These are phyloP conservation scores for Eucalyptus sp. DNA, from an alignment of 345 rosid species.

Conservation along the genomic window DNA sequence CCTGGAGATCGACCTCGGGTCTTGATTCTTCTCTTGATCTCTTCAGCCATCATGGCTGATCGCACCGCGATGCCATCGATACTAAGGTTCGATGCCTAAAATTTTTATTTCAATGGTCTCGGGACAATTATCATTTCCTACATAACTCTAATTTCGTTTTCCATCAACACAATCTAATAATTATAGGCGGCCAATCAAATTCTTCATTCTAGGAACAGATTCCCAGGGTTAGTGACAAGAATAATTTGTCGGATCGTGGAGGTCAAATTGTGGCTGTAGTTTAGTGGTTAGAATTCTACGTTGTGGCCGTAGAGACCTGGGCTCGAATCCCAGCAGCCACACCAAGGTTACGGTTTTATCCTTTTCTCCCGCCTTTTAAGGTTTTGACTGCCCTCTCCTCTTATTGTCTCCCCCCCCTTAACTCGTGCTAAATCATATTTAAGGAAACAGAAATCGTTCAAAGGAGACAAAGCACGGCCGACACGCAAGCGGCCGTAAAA, in stretches of 20 bases:
- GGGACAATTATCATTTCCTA: neutral
- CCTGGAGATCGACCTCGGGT: neutral
- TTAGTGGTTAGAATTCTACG: constrained; percentile 80
- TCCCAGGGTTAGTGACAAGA: rapidly evolving
- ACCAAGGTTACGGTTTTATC: neutral
- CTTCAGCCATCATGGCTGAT: neutral
- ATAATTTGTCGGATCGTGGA: rapidly evolving
- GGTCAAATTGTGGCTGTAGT: constrained; percentile 16
- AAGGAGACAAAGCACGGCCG: neutral
- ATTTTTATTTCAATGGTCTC: neutral
- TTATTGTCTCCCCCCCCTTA: rapidly evolving
- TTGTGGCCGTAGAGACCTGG: constrained; percentile 93
- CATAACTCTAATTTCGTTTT: neutral
- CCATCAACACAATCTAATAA: neutral
- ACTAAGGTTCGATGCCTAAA: neutral
- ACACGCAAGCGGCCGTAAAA: neutral
- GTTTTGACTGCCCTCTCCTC: neutral
- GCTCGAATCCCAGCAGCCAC: constrained; percentile 96
- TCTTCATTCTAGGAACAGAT: no score
- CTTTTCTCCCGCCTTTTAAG: neutral
- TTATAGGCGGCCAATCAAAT: neutral
- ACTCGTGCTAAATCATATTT: neutral
- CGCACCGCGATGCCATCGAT: rapidly evolving
- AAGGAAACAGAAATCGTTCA: neutral
- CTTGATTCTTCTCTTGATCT: neutral